Conservation (phyloP, 1,284 basidiomycete genomes). For the Cutaneotrichosporon cavernicola region DNA sequence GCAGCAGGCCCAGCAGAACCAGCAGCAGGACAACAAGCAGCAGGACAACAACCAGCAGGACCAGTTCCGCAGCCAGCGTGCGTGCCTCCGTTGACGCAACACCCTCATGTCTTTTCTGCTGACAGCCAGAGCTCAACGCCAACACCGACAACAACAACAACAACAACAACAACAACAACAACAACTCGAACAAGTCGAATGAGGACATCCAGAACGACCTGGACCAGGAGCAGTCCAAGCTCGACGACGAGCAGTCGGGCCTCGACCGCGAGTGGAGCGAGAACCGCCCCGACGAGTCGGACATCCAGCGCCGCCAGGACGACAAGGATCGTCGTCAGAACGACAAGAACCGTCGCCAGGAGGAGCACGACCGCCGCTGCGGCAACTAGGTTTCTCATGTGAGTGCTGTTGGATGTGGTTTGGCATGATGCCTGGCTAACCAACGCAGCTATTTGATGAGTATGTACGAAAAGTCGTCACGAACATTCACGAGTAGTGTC, state of each 20-base stretch:
- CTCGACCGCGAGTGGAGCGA: conserved; percentile 1
- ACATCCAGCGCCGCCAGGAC: conserved; percentile 5
- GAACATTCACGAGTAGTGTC: conserved; percentile 2
- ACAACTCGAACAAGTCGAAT: conserved; percentile 7
- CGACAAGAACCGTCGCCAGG: not conserved
- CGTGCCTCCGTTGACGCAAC: not conserved
- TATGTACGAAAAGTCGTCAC: not conserved
- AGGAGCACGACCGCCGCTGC: conserved; percentile 10
- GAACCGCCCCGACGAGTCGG: not conserved
- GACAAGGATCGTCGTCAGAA: conserved; percentile 4
- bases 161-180: conserved; percentile 8
- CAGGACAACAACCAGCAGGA: not conserved
- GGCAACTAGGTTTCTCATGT: not conserved
- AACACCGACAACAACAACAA: conserved; percentile 18
- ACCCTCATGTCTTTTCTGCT: not conserved
- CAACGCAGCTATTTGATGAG: not conserved
- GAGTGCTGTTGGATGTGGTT: not conserved
- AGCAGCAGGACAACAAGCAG: not conserved
- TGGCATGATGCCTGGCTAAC: too few relatives aligned
- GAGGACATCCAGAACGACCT: conserved; percentile 2
- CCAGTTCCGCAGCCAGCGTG: conserved; percentile 6
- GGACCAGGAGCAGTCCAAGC: conserved; percentile 3
- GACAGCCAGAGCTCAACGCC: conserved; percentile 9
- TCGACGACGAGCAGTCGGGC: conserved; percentile 9
- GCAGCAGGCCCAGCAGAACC: not conserved